Evolutionary conservation across 2,329 filamentous ascomycete genomes (phyloP), one percentile per base, ranked within the genome.

Genomic region (Lecanoromycetidae sp.): DNA sequence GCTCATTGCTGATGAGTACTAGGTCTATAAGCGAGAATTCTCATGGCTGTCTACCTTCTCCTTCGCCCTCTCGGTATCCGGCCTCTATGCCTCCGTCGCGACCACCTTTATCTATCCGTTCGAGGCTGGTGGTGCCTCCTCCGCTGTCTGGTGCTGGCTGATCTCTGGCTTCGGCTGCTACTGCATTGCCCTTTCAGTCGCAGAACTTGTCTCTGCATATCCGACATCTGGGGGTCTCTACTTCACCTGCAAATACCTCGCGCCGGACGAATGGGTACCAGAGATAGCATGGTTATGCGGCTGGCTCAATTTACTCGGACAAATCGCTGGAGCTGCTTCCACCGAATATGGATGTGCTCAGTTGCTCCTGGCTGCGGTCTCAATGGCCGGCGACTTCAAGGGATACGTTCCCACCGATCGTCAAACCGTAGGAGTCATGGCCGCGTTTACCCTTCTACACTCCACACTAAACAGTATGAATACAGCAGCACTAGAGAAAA

Each of bases 11-110:
- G 26, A 42, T n/a, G 15, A 23, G 20, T 41, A 29, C 33, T 45
- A 48, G 60, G 74, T 77, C 45, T 76, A 77, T 63, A 74, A 75
- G 60, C 70, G 75, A 53, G 73, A 78, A 55, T 79, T 79, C 53
- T 69, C 69, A 47, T 75, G 74, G 46, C 62, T 74, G 12, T 76
- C 75, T 52, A 74, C 72, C 52, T 76, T 79, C 60, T 77, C 74
- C 44, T 79, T 78, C 56, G 75, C 75, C 42, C 71, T 78, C 56
- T 71, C 67, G 55, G 74, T 78, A 54, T 70, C 66, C 40, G 74
- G 74, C 35, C 65, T 77, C 17, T 77, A 75, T 56, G 67, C 72
- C 23, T 76, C 72, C 7, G 68, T 74, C 50, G 69, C 71, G 54
- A 76, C 74, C 3, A 77, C 75, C 26, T 74, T 75, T 55, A 64